Evolutionary conservation across 2,329 filamentous ascomycete species (phyloP), one percentile per base, ranked within the genome.

Genomic region (Cryphonectria japonica): DNA sequence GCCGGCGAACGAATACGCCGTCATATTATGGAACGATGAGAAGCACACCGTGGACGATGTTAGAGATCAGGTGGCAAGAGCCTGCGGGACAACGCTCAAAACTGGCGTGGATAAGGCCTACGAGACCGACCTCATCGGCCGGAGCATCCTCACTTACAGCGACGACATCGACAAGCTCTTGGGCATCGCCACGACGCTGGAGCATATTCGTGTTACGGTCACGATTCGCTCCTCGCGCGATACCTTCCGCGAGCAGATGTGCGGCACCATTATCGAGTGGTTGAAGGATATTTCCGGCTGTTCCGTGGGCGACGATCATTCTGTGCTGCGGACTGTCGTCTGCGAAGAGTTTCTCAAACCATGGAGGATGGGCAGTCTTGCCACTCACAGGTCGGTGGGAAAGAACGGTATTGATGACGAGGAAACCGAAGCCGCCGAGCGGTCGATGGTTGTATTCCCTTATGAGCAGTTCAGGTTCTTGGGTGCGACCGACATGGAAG

Each of bases 201-300:
- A 99, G 81, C 91, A 97, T 72, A 98, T 99, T 80, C 95, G 97
- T 78, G 90, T 99, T 70, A 98, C 96, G 0, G 94, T 98, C 65
- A 99, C 96, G 0, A 94, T 99, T 73, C 90, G 96, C 61, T 97
- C 95, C 13, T 90, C 96, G 6, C 89, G 97, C 76, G 96, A 99
- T 81, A 98, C 94, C 0, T 99, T 98, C 82, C 89, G 96, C 71
- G 96, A 99, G 79, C 93, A 98, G 79, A 99, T 99, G 97, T 98
- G 95, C 76, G 94, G 93, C n/a, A 94, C 94, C 22, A 95, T 99
- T 73, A 92, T 99, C 68, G 95, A 98, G 76, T 99, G 97, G 97
- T 87, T 99, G 29, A 88, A 91, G 67, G 97, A 99, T 80, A 97
- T 99, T 76, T 89, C 94, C 9, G 94, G 94, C 41, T 98, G 95